These are phyloP conservation scores for Leptographium radiaticola DNA, from an alignment of 2,329 filamentous ascomycete genomes.

Conservation along the genomic window DNA sequence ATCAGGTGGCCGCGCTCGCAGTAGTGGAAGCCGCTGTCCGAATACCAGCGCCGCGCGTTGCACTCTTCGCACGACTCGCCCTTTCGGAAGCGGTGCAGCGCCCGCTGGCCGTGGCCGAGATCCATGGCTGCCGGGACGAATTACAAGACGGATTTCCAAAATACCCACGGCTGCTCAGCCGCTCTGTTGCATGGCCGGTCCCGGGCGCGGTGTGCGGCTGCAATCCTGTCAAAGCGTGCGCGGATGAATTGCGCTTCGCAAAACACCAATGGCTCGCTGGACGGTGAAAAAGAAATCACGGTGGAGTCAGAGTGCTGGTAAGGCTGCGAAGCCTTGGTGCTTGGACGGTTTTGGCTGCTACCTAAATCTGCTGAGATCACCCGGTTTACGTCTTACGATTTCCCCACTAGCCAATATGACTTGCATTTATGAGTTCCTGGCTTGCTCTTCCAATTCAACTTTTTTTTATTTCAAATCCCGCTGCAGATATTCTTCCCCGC, in stretches of 20 bases:
- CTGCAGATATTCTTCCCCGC: slow-evolving; percentile 7
- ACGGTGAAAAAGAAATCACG: background rate
- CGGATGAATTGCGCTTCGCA: background rate
- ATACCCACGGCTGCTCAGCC: background rate
- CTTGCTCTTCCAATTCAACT: too few species aligned
- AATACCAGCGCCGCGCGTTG: slow-evolving; percentile 57
- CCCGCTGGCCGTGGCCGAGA: slow-evolving; percentile 20
- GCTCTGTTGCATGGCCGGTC: too few species aligned
- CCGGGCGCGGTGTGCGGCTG: too few species aligned
- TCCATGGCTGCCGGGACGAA: slow-evolving; percentile 18
- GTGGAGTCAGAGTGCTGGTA: background rate
- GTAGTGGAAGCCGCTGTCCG: slow-evolving; percentile 64
- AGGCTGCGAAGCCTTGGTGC: background rate
- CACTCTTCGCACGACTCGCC: slow-evolving; percentile 50
- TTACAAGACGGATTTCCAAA: background rate
- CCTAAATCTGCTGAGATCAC: background rate
- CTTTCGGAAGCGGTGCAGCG: slow-evolving; percentile 36
- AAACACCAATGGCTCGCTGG: background rate
- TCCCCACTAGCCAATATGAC: too few species aligned
- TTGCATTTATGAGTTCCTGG: too few species aligned
- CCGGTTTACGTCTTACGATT: too few species aligned
- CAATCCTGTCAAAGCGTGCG: too few species aligned
- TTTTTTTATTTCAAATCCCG: slow-evolving; percentile 1
- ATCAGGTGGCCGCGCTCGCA: slow-evolving; percentile 72
- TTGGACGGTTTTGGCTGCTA: background rate